A percentile compares a stretch with the other conserved stretches of the same genome.
Evolutionary conservation across 2,329 filamentous ascomycete genomes (phyloP).

Genomic region (Paramyrothecium sp.): DNA sequence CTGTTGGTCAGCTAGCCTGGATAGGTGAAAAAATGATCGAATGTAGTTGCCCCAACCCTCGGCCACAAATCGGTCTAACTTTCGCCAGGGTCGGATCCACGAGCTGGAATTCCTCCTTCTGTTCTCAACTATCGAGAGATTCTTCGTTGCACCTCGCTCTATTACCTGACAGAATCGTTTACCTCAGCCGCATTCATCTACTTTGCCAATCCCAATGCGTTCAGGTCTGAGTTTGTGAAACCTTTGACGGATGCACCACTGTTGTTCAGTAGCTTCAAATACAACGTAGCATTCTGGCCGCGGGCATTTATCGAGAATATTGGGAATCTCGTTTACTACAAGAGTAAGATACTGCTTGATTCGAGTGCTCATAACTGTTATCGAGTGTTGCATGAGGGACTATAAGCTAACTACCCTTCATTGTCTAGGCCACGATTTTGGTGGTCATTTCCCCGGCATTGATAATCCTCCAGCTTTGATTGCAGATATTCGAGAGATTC

Average conservation of each 20-base stretch:
- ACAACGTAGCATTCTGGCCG: constrained; percentile 15
- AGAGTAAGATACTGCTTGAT: constrained; percentile 1
- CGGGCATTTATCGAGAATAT: constrained; percentile 5
- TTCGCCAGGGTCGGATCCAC: constrained; percentile 4
- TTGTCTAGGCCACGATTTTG: constrained; percentile 7
- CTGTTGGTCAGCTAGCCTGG: constrained; percentile 40
- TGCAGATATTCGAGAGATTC: constrained; percentile 7
- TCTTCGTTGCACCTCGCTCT: constrained; percentile 15
- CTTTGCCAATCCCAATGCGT: constrained; percentile 10
- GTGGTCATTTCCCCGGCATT: constrained; percentile 9
- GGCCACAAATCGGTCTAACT: neutral
- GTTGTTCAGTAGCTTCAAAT: constrained; percentile 15
- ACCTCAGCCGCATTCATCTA: constrained; percentile 16
- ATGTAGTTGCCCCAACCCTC: constrained; percentile 5
- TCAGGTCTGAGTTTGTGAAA: constrained; percentile 9
- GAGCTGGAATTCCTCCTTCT: constrained; percentile 12
- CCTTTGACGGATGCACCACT: constrained; percentile 12
- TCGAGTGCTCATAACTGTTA: too few species aligned
- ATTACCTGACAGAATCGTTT: constrained; percentile 21
- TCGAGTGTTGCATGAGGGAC: neutral
- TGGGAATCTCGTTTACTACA: constrained; percentile 15
- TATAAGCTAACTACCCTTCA: neutral
- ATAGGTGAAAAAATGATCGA: constrained; percentile 36
- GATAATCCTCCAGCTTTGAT: constrained; percentile 9
- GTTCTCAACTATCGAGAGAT: constrained; percentile 15